Base-by-base conservation (phyloP, 306 rosid genomes). In the Malus sylvestris region DNA sequence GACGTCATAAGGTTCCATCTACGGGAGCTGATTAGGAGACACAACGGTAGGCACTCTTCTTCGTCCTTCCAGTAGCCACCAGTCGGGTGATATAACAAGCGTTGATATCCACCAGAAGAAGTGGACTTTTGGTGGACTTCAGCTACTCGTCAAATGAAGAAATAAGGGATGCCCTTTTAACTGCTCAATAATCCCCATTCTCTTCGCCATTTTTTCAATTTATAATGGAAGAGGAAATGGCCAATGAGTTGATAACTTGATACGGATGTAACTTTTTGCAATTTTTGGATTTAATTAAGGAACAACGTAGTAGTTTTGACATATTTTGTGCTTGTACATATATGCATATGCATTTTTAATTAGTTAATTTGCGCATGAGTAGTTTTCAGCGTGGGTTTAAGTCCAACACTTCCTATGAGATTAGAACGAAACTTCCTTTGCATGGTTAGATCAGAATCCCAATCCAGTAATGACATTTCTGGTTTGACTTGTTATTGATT, bases 1-100 rank as follows among this genome's bases (percentile, higher is more conserved):
- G 72, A 52, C 18, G 57, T 53, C 10, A 59, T 85, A 49, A 77
- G 61, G 8, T 33, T 22, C 44, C 64, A 72, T 58, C 25, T 77
- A 25, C 27, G 20, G 33, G 30, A 45, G 12, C 49, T 66, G 15
- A 64, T 83, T 44, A 20, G 67, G 5, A 82, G 80, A 67, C 68
- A 76, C 78, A 58, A 13, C 18, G 10, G 42, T 2, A 25, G 15
- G 67, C 35, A 7, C 10, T 27, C 16, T 27, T 27, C 3, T 27
- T 64, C 23, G 42, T 18, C 68, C 38, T 61, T 14, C 30, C 10
- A 25, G 35, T 61, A 15, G 20, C 5, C 53, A 15, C 53, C 38
- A 15, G 20, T 15, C 38, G 20, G 30, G 63, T 6, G 14, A 58
- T 58, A 10, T 58, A 58, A 25, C 16, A 22, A 58, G 27, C 30